Evolutionary conservation across 805 yeast genomes (phyloP), one percentile per base, ranked within the genome.

Genomic region (Sugiyamaella qingdaonensis): DNA sequence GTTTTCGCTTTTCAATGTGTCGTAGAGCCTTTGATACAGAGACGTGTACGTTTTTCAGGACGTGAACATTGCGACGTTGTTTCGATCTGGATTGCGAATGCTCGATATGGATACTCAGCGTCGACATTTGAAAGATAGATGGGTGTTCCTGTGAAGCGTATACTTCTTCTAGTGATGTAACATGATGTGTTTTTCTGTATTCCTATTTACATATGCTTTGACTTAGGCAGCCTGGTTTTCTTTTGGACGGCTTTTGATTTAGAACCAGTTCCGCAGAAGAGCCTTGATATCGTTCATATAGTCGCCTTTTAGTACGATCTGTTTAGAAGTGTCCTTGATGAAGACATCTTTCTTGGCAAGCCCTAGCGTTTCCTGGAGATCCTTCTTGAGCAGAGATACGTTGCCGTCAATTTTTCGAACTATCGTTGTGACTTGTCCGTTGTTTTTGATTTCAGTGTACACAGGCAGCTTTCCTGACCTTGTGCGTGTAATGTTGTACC

Each of bases 1-100:
- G 79, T 94, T 94, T 70, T 89, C 97, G 48, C 77, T 94, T 59
- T 92, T 94, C 77, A 85, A 88, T 67, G 95, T 90, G 65, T 95
- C 95, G 29, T 57, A 52, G 13, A 11, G 37, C 11, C 16, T n/a
- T 34, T 32, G 14, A 42, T 8, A 44, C 35, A 10, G n/a, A 10
- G 36, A n/a, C 31, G 43, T 13, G 43, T 34, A 46, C 29, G 13
- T 4, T 39, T 39, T 13, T 16, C 39, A 34, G 39, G 18, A 34
- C 9, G 7, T 24, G 29, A 7, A 4, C 29, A 7, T 24, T 24
- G 7, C 29, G 29, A 24, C 7, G 7, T n/a, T 24, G 7, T 24
- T 24, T 24, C 29, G 29, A 24, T 7, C n/a, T 7, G 29, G 7
- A 24, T 24, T 24, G 29, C 29, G 29, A 24, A 24, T 4, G 29